These are phyloP conservation scores for Globisporangium camurandrum DNA, from an alignment of 352 stramenopile genomes.

Conservation along the genomic window DNA sequence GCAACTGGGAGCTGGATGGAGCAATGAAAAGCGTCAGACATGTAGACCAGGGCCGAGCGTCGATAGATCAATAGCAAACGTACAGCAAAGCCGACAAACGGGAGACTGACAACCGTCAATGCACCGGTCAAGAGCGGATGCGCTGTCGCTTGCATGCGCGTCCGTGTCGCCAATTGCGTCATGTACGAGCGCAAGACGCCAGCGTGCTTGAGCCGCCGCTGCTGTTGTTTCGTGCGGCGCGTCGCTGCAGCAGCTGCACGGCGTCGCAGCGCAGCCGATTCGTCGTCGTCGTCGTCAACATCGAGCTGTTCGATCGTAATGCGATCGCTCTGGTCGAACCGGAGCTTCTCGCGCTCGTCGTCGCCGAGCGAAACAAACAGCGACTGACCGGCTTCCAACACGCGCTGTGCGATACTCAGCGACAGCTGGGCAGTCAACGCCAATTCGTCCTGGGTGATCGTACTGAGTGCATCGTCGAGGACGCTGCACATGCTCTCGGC, in stretches of 20 bases:
- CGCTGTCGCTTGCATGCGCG: conserved; percentile 30
- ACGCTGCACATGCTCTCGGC: conserved; percentile 67
- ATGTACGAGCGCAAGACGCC: conserved; percentile 41
- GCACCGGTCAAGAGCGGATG: conserved; percentile 58
- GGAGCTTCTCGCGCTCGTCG: conserved; percentile 36
- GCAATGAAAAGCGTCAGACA: not conserved
- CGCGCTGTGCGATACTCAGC: conserved; percentile 62
- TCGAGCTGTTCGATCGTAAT: conserved; percentile 71
- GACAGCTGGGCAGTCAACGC: conserved; percentile 59
- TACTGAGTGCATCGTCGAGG: conserved; percentile 65
- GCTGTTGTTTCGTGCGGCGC: conserved; percentile 9
- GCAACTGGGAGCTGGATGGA: conserved; percentile 53
- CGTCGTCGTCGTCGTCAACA: conserved; percentile 24
- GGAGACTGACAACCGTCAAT: conserved; percentile 48
- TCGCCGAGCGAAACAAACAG: conserved; percentile 70
- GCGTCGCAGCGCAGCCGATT: too few species aligned
- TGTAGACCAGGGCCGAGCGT: not conserved
- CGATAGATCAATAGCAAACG: conserved; percentile 1
- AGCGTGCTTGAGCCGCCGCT: conserved; percentile 24
- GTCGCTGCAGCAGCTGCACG: conserved; percentile 5
- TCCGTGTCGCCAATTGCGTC: conserved; percentile 29
- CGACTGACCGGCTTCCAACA: conserved; percentile 57
- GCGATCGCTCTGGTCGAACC: conserved; percentile 30
- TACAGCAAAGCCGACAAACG: conserved; percentile 75
- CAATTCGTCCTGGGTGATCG: conserved; percentile 69